These are phyloP conservation scores for Cutaneotrichosporon mucoides DNA, from an alignment of 1,284 basidiomycete species.

Conservation along the genomic window DNA sequence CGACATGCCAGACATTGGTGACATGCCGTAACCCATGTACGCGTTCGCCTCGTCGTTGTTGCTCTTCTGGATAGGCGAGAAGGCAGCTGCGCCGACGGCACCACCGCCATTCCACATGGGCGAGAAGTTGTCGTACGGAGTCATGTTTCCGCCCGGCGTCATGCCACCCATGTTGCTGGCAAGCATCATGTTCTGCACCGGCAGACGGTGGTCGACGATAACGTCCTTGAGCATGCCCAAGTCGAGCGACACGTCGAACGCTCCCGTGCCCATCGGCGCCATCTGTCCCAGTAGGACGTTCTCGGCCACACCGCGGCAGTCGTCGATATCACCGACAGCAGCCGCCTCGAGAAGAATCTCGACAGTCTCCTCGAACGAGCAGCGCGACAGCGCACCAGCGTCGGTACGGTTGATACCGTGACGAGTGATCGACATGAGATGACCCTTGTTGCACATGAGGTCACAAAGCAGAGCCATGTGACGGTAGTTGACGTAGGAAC, in stretches of 20 bases:
- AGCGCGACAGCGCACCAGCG: conserved; percentile 94
- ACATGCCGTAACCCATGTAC: conserved; percentile 62
- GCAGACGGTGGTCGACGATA: conserved; percentile 91
- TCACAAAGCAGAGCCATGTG: conserved; percentile 94
- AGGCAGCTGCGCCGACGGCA: conserved; percentile 80
- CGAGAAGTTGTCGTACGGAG: conserved; percentile 88
- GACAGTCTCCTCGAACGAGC: conserved; percentile 99
- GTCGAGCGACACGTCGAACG: conserved; percentile 93
- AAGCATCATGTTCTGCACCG: conserved; percentile 76
- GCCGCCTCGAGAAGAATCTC: conserved; percentile 99
- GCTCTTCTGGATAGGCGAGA: conserved; percentile 88
- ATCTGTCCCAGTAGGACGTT: conserved; percentile 98
- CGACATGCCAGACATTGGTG: conserved; percentile 65
- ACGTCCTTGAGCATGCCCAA: conserved; percentile 99
- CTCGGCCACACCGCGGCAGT: conserved; percentile 96
- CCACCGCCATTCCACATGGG: conserved; percentile 52
- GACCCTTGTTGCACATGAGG: conserved; percentile 95
- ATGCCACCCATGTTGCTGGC: conserved; percentile 78
- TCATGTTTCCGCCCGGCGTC: conserved; percentile 83
- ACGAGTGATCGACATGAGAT: conserved; percentile 97
- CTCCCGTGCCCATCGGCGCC: conserved; percentile 94
- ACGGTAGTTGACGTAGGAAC: conserved; percentile 99
- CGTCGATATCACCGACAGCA: conserved; percentile 94
- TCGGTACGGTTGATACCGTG: conserved; percentile 99
- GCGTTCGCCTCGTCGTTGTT: conserved; percentile 67